Percentiles rank a stretch among this genome's conserved stretches.
phyloP scores from a whole-genome alignment of 495 filamentous ascomycete species.

The Lophiostoma macrostomum region DNA sequence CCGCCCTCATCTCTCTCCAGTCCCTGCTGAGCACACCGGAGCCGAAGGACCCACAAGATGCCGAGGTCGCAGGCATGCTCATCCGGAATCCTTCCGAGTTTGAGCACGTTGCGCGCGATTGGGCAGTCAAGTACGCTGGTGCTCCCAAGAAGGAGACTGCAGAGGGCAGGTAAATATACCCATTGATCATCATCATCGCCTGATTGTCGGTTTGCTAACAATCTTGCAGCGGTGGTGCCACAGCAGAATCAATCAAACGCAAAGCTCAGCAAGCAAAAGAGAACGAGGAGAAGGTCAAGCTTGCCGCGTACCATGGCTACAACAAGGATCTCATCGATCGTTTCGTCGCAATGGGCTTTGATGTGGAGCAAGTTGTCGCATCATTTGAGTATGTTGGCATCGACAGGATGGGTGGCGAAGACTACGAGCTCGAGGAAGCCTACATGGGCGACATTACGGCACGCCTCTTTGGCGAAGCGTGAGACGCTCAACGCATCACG shows the following conservation, averaged over 20 bases:
- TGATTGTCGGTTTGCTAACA: too few species aligned
- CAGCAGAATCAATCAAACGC: conserved; percentile 41
- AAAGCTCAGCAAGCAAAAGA: conserved; percentile 48
- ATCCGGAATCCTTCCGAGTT: conserved; percentile 75
- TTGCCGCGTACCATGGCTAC: conserved; percentile 69
- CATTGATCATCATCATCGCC: too few species aligned
- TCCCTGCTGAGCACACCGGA: conserved; percentile 90
- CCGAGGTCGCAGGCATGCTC: conserved; percentile 91
- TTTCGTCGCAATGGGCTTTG: conserved; percentile 94
- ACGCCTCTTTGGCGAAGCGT: conserved; percentile 70
- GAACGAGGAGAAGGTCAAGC: conserved; percentile 48
- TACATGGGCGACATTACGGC: conserved; percentile 89
- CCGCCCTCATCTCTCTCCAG: conserved; percentile 86
- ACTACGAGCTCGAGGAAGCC: conserved; percentile 79
- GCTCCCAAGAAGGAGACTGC: conserved; percentile 60
- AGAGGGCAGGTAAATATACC: too few species aligned
- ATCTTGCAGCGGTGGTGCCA: conserved; percentile 51
- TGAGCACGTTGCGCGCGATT: conserved; percentile 78
- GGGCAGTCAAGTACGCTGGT: conserved; percentile 80
- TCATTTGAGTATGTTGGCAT: conserved; percentile 82
- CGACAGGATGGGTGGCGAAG: conserved; percentile 68
- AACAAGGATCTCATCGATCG: conserved; percentile 80
- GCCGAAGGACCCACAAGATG: conserved; percentile 95
- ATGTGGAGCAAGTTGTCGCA: conserved; percentile 79
- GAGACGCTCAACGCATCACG: too few species aligned